Evolutionary conservation across 2,329 filamentous ascomycete genomes (phyloP), one percentile per base, ranked within the genome.

Genomic region (Sordariomycetes sp.): DNA sequence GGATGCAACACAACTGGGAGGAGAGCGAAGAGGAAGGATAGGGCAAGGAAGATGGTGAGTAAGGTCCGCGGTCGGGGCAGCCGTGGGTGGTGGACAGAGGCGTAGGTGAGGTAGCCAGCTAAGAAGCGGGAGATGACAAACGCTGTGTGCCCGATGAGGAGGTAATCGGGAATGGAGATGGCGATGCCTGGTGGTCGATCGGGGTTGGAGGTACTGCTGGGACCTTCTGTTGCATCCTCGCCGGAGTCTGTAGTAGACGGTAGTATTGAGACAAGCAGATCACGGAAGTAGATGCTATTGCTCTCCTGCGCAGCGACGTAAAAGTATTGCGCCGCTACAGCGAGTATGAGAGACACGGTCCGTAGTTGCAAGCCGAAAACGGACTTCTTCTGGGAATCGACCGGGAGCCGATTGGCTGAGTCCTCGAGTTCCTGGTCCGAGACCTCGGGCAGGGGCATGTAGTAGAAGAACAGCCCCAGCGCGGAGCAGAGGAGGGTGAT

Each of bases 121-220:
- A 74, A 52, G 51, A 93, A 86, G 3, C 86, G 79, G 1, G 84
- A 83, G 3, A 82, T 46, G 1, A 84, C 77, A 50, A 93, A 93
- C 3, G 70, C 70, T 4, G 75, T 70, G 52, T 88, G 85, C 0
- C 79, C 82, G 6, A 87, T 65, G 21, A 85, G 74, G 12, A 86
- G 68, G 44, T 82, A 85, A 42, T 82, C 77, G 1, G 79, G 64
- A 1, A 70, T 61, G 0, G 74, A 64, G 6, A 79, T 53, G 6
- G 59, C 51, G 9, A 80, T 69, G 7, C 66, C 68, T 1, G 58
- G 53, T 11, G 58, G 57, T 11, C 49, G 45, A 32, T 59, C 49
- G 3, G 50, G 46, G 25, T 54, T 48, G 10, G 36, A 31, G 11
- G 26, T 18, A 6, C 31, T 19, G 14, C 54, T 56, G 42, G 63